Evolutionary conservation across 2,329 filamentous ascomycete species (phyloP), one percentile per base, ranked within the genome.

Genomic region (Ceratocystis ficicola): DNA sequence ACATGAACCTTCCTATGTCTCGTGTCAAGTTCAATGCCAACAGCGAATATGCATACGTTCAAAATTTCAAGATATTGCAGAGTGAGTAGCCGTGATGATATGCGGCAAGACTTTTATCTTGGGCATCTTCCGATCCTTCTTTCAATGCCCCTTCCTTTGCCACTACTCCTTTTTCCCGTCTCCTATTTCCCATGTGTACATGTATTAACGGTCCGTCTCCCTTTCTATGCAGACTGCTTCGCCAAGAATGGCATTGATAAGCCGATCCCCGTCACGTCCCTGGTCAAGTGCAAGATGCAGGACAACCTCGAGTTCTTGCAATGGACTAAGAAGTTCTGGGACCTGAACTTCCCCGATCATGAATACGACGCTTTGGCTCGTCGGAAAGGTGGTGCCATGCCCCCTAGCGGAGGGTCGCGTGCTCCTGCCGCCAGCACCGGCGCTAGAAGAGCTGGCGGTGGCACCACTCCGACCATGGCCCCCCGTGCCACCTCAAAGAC

Each of bases 261-360:
- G 75, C 87, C 88, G 32, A 86, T 99, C 71, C 90, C 90, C 68
- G 90, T 97, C 74, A 86, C 96, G 76, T 81, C 83, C 67, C 86
- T 99, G 68, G 85, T 94, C 72, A 99, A 97, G 77, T 99, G 94
- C 82, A 96, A 96, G 81, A 99, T 99, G 93, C 94, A 99, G 82
- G 94, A 99, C 77, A 99, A 99, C 80, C 88, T 99, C 72, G 94
- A 97, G 75, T 99, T 99, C 76, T 81, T 99, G 68, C 94, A 99
- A 79, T 99, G 91, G 88, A 87, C 87, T 68, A 99, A 99, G 83
- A 82, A 83, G 71, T 96, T 91, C 80, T 99, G 94, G 94, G 94
- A 99, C 73, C 90, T 96, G 75, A 91, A 96, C 81, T 99, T 90
- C 77, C 94, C 94, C 6, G 94, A 94, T 68, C 91, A 94, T 72